Base-by-base conservation (phyloP, 169 alveolate genomes). In the Eimeria zaria region DNA sequence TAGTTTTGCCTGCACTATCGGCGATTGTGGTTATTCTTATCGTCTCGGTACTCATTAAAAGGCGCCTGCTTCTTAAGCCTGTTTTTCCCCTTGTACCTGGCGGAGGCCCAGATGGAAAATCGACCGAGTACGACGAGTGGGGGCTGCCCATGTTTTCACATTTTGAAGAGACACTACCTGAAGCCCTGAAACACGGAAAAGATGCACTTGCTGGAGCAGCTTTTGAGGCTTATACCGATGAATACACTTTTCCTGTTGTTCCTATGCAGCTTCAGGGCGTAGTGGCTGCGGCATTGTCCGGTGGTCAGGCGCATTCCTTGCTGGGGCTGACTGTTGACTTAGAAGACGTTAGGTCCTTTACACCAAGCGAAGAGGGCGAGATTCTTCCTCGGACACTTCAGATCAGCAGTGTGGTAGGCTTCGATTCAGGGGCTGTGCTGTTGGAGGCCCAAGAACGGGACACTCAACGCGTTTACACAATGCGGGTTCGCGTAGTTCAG, bases 391-490 rank as follows among this genome's bases (percentile, higher is more conserved):
- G 84, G 36, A 73, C 36, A 4, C n/a, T 73, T 14, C 55, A 41
- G 36, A 73, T 73, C 39, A 73, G 48, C 48, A 73, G 20, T 5
- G 58, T 73, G 48, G 84, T 73, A 7, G 84, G 84, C 84, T 73
- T 41, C 36, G 84, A 73, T 30, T 33, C 84, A 36, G 48, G 58
- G 30, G 84, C 36, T 39, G 2, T 73, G 24, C 84, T 73, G 33
- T n/a, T 73, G n/a, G 58, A 39, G 24, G 84, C 84, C 27, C 58
- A 73, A 55, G 84, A 73, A 18, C 30, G 20, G 30, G 53, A 73
- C 5, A 39, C n/a, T 33, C 84, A 41, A 55, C 55, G 53, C 58
- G 18, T 73, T 36, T 73, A 18, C 84, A 73, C 84, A 18, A 39
- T 73, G 84, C 84, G 84, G 7, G 7, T 73, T 18, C 53, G 84